Conservation (phyloP, 495 filamentous ascomycete species). For the Aspergillus leporis region DNA sequence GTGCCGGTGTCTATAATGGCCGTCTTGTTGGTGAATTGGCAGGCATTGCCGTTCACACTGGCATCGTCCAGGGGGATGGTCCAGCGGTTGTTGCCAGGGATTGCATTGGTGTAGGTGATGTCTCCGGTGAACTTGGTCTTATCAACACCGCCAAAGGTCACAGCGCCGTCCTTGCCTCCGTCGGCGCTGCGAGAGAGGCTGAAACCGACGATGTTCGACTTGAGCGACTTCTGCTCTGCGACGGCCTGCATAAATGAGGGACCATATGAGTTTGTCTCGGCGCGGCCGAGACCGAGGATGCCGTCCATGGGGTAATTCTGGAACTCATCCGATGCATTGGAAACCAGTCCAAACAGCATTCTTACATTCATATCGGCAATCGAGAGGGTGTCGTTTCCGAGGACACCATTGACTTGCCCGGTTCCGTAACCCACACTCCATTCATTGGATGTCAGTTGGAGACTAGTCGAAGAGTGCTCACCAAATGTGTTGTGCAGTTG, state of each 20-base stretch:
- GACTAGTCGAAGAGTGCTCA: constrained; percentile 56
- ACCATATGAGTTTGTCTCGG: constrained; percentile 38
- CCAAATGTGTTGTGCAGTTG: constrained; percentile 66
- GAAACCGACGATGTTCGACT: constrained; percentile 66
- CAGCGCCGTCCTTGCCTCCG: constrained; percentile 65
- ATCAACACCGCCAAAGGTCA: constrained; percentile 75
- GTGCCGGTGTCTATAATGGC: constrained; percentile 84
- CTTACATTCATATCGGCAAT: constrained; percentile 63
- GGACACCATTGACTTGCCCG: constrained; percentile 62
- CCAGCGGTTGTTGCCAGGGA: constrained; percentile 53
- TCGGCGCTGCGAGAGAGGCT: constrained; percentile 65
- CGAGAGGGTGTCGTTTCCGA: constrained; percentile 62
- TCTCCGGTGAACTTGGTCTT: constrained; percentile 62
- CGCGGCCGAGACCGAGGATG: constrained; percentile 74
- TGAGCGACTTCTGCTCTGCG: constrained; percentile 54
- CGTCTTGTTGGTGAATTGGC: constrained; percentile 48
- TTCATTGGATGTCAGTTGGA: constrained; percentile 42
- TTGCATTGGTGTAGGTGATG: constrained; percentile 60
- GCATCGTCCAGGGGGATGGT: constrained; percentile 66
- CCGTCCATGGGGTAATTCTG: constrained; percentile 77
- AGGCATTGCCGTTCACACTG: constrained; percentile 54
- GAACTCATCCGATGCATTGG: constrained; percentile 67
- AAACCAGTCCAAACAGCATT: constrained; percentile 69
- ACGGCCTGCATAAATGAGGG: constrained; percentile 66
- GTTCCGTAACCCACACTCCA: constrained; percentile 72